Conservation (phyloP, 2,329 filamentous ascomycete genomes). For the Monilinia fructigena region DNA sequence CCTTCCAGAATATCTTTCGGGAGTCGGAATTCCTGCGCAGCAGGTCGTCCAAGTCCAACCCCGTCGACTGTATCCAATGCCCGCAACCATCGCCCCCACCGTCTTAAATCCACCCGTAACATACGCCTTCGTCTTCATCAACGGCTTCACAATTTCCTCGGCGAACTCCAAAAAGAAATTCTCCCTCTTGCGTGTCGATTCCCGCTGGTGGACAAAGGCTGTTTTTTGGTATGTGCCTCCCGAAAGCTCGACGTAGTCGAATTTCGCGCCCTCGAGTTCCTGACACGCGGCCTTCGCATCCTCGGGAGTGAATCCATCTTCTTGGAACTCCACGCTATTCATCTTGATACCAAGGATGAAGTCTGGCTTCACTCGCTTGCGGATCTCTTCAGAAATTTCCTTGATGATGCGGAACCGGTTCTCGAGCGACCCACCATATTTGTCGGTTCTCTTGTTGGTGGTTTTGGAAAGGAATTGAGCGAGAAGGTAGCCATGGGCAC, state of each 20-base stretch:
- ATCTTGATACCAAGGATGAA: conserved; percentile 57
- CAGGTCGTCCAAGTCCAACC: conserved; percentile 50
- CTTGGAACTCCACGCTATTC: conserved; percentile 59
- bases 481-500: conserved; percentile 39
- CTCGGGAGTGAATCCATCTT: conserved; percentile 55
- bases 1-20: conserved; percentile 45
- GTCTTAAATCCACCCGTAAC: conserved; percentile 62
- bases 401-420: conserved; percentile 46
- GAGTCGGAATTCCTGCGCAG: conserved; percentile 46
- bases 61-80: conserved; percentile 49
- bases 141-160: conserved; percentile 48
- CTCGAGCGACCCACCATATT: conserved; percentile 38
- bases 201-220: conserved; percentile 36
- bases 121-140: conserved; percentile 49
- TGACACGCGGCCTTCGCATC: conserved; percentile 56
- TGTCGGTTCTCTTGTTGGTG: conserved; percentile 38
- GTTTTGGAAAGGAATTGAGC: conserved; percentile 38
- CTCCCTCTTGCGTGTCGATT: conserved; percentile 53
- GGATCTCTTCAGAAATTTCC: background rate
- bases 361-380: background rate
- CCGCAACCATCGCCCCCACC: conserved; percentile 47
- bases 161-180: conserved; percentile 70
- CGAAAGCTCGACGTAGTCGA: conserved; percentile 68
- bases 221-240: conserved; percentile 62
- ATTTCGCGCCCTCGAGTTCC: conserved; percentile 49